Evolutionary conservation across 306 rosid genomes (phyloP).

Genomic region (Ormosia emarginata): DNA sequence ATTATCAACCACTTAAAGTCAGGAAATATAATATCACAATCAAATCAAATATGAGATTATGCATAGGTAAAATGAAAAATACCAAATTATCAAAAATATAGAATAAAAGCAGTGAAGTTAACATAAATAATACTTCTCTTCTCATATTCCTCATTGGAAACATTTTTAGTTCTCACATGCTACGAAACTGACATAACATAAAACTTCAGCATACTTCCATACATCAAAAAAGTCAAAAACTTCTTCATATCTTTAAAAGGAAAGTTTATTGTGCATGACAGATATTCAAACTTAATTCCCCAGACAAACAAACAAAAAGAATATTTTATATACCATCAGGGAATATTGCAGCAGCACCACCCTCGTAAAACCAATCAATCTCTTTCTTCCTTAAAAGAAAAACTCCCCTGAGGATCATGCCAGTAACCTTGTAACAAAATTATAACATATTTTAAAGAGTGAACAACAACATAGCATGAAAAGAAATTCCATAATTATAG

Average conservation of each 20-base stretch:
- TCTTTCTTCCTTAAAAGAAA: slow-evolving; percentile 91
- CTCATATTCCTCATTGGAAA: not conserved
- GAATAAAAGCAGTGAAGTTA: not conserved
- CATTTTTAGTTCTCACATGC: not conserved
- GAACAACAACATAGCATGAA: slow-evolving; percentile 2
- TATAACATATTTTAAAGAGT: slow-evolving; percentile 17
- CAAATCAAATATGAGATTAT: slow-evolving; percentile 18
- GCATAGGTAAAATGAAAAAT: not conserved
- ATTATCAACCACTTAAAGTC: slow-evolving; percentile 14
- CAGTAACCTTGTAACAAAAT: slow-evolving; percentile 70
- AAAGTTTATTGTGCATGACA: not conserved
- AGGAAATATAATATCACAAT: slow-evolving; percentile 13
- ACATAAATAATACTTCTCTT: not conserved
- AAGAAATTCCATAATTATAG: not conserved
- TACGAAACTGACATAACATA: slow-evolving; percentile 6
- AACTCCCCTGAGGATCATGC: slow-evolving; percentile 82
- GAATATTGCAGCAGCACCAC: slow-evolving; percentile 92
- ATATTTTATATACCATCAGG: slow-evolving; percentile 68
- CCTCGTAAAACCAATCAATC: slow-evolving; percentile 99
- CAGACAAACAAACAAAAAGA: slow-evolving; percentile 12
- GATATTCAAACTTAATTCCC: not conserved
- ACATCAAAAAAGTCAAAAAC: not conserved
- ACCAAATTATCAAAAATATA: not conserved
- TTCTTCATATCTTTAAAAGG: not conserved
- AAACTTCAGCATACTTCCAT: not conserved